Evolutionary conservation across 257 asterid species (phyloP).

Genomic region (Eustoma russellianum): DNA sequence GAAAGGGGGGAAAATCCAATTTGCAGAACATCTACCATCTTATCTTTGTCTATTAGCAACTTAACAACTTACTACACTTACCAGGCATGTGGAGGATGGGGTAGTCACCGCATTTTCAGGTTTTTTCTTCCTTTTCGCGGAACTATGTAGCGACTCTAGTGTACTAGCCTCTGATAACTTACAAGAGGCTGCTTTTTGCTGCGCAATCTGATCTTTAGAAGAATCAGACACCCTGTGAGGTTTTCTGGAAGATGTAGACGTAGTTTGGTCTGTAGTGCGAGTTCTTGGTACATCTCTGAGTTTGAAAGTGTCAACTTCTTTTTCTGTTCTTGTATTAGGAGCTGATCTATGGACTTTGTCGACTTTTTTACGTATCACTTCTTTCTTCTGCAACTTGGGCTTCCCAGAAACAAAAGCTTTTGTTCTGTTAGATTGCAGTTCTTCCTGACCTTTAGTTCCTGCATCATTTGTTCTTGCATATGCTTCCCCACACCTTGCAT

Average conservation of each 20-base stretch:
- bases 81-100: conserved; percentile 20
- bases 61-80: conserved; percentile 13
- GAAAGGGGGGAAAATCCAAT: background rate
- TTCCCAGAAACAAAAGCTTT: conserved; percentile 20
- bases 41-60: too few species aligned
- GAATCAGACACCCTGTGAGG: conserved; percentile 22
- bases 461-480: conserved; percentile 15
- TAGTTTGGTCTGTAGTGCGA: conserved; percentile 11
- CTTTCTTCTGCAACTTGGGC: conserved; percentile 31
- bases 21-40: background rate
- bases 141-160: conserved; percentile 6
- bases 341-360: conserved; percentile 18
- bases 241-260: conserved; percentile 17
- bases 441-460: conserved; percentile 13
- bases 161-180: conserved; percentile 1
- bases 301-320: conserved; percentile 12
- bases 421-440: conserved; percentile 14
- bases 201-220: conserved; percentile 18
- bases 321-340: conserved; percentile 19
- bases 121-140: conserved; percentile 27
- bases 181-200: conserved; percentile 13
- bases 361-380: conserved; percentile 17
- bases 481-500: conserved; percentile 11
- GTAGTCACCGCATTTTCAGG: conserved; percentile 20
- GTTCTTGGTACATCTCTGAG: conserved; percentile 17